A percentile compares a stretch with the other conserved stretches of the same genome.
phyloP scores from a whole-genome alignment of 2,329 filamentous ascomycete species.

The Paecilomyces fulvus region DNA sequence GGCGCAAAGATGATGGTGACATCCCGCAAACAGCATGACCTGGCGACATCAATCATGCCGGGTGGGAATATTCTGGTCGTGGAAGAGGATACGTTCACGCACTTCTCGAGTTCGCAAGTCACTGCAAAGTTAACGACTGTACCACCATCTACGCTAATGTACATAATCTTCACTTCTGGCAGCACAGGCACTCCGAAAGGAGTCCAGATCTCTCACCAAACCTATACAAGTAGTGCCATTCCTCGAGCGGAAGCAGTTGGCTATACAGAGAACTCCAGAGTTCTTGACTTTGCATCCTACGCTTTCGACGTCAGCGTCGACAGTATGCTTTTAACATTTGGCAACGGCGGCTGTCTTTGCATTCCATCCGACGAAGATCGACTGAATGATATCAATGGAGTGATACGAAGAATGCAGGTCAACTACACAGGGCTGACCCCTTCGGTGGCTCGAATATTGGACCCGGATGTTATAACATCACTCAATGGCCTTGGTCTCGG shows the following conservation, averaged over 20 bases:
- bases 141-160: constrained; percentile 38
- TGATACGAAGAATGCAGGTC: constrained; percentile 43
- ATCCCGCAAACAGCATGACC: constrained; percentile 19
- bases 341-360: constrained; percentile 52
- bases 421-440: constrained; percentile 53
- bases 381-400: constrained; percentile 41
- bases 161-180: constrained; percentile 53
- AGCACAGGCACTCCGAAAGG: constrained; percentile 48
- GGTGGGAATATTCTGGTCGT: constrained; percentile 3
- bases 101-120: constrained; percentile 4
- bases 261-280: constrained; percentile 45
- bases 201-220: constrained; percentile 53
- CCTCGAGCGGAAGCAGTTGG: constrained; percentile 46
- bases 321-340: constrained; percentile 48
- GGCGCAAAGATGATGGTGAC: constrained; percentile 20
- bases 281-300: constrained; percentile 49
- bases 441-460: constrained; percentile 44
- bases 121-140: constrained; percentile 14
- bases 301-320: constrained; percentile 41
- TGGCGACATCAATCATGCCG: constrained; percentile 24
- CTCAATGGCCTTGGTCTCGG: constrained; percentile 22
- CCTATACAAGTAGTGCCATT: constrained; percentile 49
- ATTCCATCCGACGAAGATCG: constrained; percentile 46
- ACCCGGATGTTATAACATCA: constrained; percentile 33
- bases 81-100: constrained; percentile 1